A percentile compares a stretch with the other conserved stretches of the same genome.
Evolutionary conservation across 2,329 filamentous ascomycete species (phyloP).

Genomic region (Sphaerulina populicola): DNA sequence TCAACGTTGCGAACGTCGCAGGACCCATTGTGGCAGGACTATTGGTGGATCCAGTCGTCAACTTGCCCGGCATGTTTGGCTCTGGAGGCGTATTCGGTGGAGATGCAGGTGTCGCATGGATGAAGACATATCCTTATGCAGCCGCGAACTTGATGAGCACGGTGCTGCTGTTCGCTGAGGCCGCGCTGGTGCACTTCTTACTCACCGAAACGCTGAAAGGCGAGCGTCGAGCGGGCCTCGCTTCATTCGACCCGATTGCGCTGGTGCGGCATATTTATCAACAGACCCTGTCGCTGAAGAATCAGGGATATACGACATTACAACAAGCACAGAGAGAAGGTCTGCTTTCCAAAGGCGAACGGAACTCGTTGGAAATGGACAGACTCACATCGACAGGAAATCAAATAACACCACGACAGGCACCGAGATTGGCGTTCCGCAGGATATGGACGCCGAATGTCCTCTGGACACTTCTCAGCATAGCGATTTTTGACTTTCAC

Average conservation of each 20-base stretch:
- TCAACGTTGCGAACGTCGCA: slow-evolving; percentile 37
- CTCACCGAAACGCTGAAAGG: slow-evolving; percentile 47
- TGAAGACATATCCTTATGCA: slow-evolving; percentile 54
- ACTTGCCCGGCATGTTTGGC: slow-evolving; percentile 51
- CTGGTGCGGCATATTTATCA: slow-evolving; percentile 18
- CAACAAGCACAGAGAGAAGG: slow-evolving; percentile 27
- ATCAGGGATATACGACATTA: slow-evolving; percentile 26
- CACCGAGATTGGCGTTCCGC: slow-evolving; percentile 39
- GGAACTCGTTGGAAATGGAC: slow-evolving; percentile 29
- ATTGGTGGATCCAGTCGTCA: slow-evolving; percentile 52
- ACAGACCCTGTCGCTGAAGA: slow-evolving; percentile 20
- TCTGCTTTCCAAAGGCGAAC: slow-evolving; percentile 27
- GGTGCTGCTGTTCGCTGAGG: slow-evolving; percentile 47
- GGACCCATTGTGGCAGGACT: slow-evolving; percentile 52
- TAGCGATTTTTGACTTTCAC: slow-evolving; percentile 64
- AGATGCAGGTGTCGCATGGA: slow-evolving; percentile 50
- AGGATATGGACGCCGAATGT: slow-evolving; percentile 49
- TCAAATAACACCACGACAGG: slow-evolving; percentile 32
- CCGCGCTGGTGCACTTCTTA: slow-evolving; percentile 49
- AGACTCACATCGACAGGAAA: slow-evolving; percentile 32
- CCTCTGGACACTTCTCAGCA: slow-evolving; percentile 51
- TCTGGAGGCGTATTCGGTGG: slow-evolving; percentile 48
- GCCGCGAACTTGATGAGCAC: slow-evolving; percentile 56
- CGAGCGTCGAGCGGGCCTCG: slow-evolving; percentile 23
- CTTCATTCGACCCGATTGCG: slow-evolving; percentile 23